These are phyloP conservation scores for Pseudonitzschia delicatissima DNA, from an alignment of 108 stramenopile species.

Conservation along the genomic window DNA sequence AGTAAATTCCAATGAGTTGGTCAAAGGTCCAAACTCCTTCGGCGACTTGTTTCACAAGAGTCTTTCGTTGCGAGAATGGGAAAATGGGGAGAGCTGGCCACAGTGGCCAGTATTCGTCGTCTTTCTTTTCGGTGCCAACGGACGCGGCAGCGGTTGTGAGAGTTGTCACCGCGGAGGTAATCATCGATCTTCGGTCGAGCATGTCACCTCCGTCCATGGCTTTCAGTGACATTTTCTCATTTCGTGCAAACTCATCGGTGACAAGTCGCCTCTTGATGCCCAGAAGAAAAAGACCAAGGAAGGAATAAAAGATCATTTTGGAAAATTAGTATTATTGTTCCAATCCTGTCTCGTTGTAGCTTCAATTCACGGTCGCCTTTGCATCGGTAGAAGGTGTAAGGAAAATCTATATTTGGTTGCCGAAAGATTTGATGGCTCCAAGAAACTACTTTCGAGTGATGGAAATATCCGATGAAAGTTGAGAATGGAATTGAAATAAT, in stretches of 20 bases:
- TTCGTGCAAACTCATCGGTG: background rate
- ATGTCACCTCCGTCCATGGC: background rate
- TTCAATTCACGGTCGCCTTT: no score
- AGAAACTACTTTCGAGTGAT: no score
- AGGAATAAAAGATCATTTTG: background rate
- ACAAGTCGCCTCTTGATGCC: background rate
- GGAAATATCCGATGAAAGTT: no score
- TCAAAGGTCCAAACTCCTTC: constrained; percentile 51
- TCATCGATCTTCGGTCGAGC: background rate
- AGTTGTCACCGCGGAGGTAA: background rate
- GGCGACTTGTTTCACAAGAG: constrained; percentile 21
- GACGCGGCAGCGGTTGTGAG: background rate
- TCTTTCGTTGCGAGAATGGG: constrained; percentile 33
- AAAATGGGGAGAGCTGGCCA: constrained; percentile 46
- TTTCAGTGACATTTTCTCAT: background rate
- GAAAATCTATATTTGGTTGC: no score
- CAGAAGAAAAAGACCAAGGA: background rate
- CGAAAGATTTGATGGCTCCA: no score
- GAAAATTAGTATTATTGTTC: no score
- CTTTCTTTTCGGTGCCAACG: background rate
- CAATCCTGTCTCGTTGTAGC: no score
- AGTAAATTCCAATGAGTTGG: constrained; percentile 60
- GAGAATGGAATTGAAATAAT: no score
- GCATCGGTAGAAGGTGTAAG: no score
- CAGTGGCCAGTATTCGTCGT: constrained; percentile 5